Conservation (phyloP, 768 basidiomycete species). For the Termitomyces bulborhizus region DNA sequence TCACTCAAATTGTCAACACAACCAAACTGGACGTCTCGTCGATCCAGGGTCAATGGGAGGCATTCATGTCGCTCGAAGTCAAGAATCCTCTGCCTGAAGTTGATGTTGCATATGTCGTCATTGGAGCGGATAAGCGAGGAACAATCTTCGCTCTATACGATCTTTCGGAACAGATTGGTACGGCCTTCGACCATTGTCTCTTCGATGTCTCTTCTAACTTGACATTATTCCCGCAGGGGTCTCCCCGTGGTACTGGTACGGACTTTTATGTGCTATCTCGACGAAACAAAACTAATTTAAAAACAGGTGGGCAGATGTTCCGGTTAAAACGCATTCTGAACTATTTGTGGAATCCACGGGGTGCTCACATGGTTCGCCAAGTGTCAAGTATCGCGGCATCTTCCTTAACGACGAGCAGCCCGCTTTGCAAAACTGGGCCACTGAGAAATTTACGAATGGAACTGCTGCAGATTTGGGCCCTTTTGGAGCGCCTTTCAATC, state of each 20-base stretch:
- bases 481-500: conserved; percentile 55
- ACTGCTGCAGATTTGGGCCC: conserved; percentile 33
- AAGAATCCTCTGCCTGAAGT: conserved; percentile 52
- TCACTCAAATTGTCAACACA: conserved; percentile 42
- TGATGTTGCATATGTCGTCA: conserved; percentile 55
- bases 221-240: conserved; percentile 33
- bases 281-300: neutral
- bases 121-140: conserved; percentile 65
- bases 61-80: conserved; percentile 47
- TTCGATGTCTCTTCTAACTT: neutral
- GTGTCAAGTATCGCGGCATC: conserved; percentile 65
- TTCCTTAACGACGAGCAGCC: conserved; percentile 79
- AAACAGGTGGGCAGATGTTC: conserved; percentile 70
- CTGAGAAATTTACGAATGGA: conserved; percentile 61
- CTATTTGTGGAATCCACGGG: conserved; percentile 40
- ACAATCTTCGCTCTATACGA: conserved; percentile 64
- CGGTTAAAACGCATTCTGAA: conserved; percentile 42
- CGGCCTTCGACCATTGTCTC: neutral
- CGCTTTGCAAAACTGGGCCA: conserved; percentile 63
- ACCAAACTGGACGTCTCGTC: conserved; percentile 49
- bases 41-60: conserved; percentile 62
- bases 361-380: conserved; percentile 56
- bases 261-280: conserved; percentile 3
- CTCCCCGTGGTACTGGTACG: conserved; percentile 64
- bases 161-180: conserved; percentile 64